Base-by-base conservation (phyloP, 2,329 filamentous ascomycete genomes). In the Bipolaris cookei region DNA sequence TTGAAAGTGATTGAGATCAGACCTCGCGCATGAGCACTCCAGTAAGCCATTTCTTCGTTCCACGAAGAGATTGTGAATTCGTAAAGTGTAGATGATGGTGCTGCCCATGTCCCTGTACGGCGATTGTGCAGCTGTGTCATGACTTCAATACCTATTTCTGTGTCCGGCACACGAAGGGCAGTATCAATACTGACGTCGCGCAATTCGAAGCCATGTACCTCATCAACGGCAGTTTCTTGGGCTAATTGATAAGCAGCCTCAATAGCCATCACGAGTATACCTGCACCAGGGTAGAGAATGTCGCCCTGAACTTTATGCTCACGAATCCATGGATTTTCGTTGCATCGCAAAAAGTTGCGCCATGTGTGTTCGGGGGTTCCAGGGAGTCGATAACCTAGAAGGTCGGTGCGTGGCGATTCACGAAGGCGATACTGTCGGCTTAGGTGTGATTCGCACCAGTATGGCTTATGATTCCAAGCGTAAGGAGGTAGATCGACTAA, bases 221-320 rank as follows among this genome's bases (percentile, higher is more conserved):
- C 25, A 32, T 56, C 48, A 41, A 41, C 47, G 39, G 7, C 34
- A 7, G 30, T 53, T 14, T 53, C 49, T 30, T 48, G 43, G 1
- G 49, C 43, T 6, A 54, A 5, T 13, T 47, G 53, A 10, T 45
- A 44, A 13, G 53, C 45, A 4, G 59, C 63, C 20, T 68, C 65
- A 11, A 68, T 61, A 1, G 73, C 76, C 71, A 81, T 80, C 13
- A 72, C 70, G 1, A 82, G 53, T 51, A 79, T 81, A 0, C 74
- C 80, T 0, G 80, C 77, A 1, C 64, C 76, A 0, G 82, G 82
- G 39, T 80, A 81, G 1, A 83, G 63, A 1, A 78, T 64, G 6
- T 76, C 66, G 7, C 57, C 56, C 7, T 61, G 28, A 10, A 68
- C 30, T 1, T 43, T 43, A 39, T 67, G 65, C 41, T 62, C 65